These are phyloP conservation scores for Pleodorina starrii DNA, from an alignment of 139 green algal genomes.

Conservation along the genomic window DNA sequence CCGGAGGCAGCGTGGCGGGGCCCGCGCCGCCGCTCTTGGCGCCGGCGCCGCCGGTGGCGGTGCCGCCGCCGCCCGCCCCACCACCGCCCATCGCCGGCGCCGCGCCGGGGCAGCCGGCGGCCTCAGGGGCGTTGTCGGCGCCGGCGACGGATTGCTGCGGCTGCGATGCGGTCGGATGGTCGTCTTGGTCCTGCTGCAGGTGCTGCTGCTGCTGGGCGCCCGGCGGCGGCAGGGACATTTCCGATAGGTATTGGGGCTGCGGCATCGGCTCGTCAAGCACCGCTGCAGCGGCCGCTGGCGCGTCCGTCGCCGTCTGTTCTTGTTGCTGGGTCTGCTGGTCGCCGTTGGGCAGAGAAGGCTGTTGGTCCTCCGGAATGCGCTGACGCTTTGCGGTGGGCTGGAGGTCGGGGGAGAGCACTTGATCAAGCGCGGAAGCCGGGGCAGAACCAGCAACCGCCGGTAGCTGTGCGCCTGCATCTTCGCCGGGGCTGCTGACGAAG, in stretches of 20 bases:
- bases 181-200: not conserved
- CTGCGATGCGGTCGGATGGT: not conserved
- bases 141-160: not conserved
- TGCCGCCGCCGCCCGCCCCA: not conserved
- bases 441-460: not conserved
- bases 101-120: not conserved
- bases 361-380: not conserved
- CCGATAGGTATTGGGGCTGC: not conserved
- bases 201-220: constrained; percentile 8
- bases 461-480: not conserved
- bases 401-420: not conserved
- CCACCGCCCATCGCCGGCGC: not conserved
- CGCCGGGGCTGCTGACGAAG: not conserved
- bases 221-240: too few species aligned
- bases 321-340: too few species aligned
- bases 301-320: too few species aligned
- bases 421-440: not conserved
- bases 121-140: not conserved
- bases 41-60: not conserved
- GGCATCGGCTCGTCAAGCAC: too few species aligned
- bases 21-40: not conserved
- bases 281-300: too few species aligned
- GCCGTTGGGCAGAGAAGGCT: not conserved
- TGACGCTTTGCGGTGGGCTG: constrained; percentile 19
- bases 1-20: not conserved